phyloP scores from a whole-genome alignment of 2,329 filamentous ascomycete genomes.

The Ilyonectria sp. region DNA sequence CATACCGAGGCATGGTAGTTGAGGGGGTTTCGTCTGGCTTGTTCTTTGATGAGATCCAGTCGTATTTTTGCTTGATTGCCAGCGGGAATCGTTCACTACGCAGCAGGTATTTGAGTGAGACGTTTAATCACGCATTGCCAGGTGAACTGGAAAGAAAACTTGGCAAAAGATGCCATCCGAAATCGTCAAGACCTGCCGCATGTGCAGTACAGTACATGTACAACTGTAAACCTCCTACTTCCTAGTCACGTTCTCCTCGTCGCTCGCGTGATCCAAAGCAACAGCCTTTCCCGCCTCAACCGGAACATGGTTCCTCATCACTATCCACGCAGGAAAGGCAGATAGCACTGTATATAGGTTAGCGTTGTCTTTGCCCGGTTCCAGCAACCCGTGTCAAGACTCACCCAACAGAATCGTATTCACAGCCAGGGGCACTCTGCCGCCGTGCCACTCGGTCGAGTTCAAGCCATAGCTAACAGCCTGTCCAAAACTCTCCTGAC shows the following conservation, averaged over 20 bases:
- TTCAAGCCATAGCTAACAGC: slow-evolving; percentile 58
- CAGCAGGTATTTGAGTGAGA: no score
- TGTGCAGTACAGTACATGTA: no score
- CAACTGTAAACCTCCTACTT: neutral
- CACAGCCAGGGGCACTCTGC: slow-evolving; percentile 56
- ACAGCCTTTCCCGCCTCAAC: slow-evolving; percentile 34
- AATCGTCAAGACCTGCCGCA: no score
- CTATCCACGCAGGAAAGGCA: slow-evolving; percentile 30
- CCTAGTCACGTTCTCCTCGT: neutral
- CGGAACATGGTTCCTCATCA: slow-evolving; percentile 49
- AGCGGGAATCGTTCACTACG: no score
- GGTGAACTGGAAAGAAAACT: no score
- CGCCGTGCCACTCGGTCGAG: slow-evolving; percentile 55
- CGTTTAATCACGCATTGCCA: no score
- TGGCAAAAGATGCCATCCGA: no score
- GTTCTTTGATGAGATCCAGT: no score
- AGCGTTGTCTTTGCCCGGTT: neutral
- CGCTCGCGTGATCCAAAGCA: slow-evolving; percentile 1
- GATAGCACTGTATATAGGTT: slow-evolving; percentile 2
- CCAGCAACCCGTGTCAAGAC: slow-evolving; percentile 14
- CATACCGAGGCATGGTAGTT: no score
- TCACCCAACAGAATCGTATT: slow-evolving; percentile 58
- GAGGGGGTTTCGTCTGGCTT: no score
- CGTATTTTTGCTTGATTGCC: no score
- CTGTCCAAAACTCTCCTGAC: slow-evolving; percentile 59